phyloP scores from a whole-genome alignment of 1,139 yeast species.

The Pichia sp. region DNA sequence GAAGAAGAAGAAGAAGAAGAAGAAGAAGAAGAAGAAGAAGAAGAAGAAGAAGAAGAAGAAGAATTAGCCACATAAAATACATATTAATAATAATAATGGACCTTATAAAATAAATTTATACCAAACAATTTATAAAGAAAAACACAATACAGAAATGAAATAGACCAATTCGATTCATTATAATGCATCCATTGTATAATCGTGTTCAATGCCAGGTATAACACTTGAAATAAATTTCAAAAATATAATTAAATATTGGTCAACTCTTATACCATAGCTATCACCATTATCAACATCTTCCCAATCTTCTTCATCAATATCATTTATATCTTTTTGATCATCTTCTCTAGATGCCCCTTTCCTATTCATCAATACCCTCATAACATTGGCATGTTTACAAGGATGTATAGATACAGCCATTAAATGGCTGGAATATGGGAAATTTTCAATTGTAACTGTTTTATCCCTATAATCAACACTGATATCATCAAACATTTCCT shows the following conservation, averaged over 20 bases:
- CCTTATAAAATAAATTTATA: not conserved
- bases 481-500: slow-evolving; percentile 92
- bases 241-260: slow-evolving; percentile 82
- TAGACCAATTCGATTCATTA: slow-evolving; percentile 19
- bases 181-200: slow-evolving; percentile 89
- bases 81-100: not conserved
- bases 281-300: slow-evolving; percentile 30
- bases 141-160: not conserved
- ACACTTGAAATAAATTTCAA: slow-evolving; percentile 93
- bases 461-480: slow-evolving; percentile 87
- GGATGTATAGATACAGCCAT: slow-evolving; percentile 93
- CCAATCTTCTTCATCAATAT: slow-evolving; percentile 36
- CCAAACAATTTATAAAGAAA: not conserved
- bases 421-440: slow-evolving; percentile 75
- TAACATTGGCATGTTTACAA: slow-evolving; percentile 89
- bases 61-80: too few species aligned
- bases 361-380: slow-evolving; percentile 76
- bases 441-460: slow-evolving; percentile 91
- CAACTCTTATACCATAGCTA: slow-evolving; percentile 62
- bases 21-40: slow-evolving; percentile 19
- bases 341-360: slow-evolving; percentile 36
- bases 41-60: not conserved
- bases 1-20: slow-evolving; percentile 3
- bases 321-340: slow-evolving; percentile 34
- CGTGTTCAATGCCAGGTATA: slow-evolving; percentile 95